Evolutionary conservation across 305 asterid genomes (phyloP).

Genomic region (Fraxinus sp.): DNA sequence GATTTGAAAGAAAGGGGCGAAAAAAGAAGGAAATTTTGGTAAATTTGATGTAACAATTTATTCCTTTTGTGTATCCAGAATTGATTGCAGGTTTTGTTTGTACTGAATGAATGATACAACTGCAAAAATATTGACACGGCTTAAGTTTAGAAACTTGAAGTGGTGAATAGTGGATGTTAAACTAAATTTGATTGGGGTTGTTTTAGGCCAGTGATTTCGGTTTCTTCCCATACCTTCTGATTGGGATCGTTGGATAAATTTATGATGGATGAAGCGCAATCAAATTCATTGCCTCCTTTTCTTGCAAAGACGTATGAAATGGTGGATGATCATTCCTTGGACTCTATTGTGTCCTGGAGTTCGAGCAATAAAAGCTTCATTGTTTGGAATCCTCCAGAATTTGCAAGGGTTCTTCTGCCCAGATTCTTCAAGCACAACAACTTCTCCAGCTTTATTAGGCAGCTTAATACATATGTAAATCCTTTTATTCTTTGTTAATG

Average conservation of each 20-base stretch:
- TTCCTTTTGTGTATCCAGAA: not conserved
- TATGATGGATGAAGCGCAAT: conserved; percentile 65
- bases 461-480: conserved; percentile 73
- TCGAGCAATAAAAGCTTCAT: conserved; percentile 56
- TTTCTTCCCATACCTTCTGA: conserved; percentile 2
- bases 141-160: not conserved
- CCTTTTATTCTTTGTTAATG: conserved; percentile 2
- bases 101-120: not conserved
- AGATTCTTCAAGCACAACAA: conserved; percentile 68
- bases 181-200: not conserved
- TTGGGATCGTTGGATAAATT: conserved; percentile 25
- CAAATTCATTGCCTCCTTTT: conserved; percentile 67
- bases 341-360: conserved; percentile 72
- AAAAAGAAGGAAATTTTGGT: not conserved
- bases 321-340: conserved; percentile 68
- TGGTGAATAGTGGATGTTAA: not conserved
- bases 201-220: not conserved
- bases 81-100: not conserved
- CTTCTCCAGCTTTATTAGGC: conserved; percentile 72
- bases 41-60: conserved; percentile 11
- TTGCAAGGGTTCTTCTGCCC: conserved; percentile 60
- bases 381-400: conserved; percentile 70
- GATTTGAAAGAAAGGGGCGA: not conserved
- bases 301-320: conserved; percentile 74
- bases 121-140: not conserved